Conservation (phyloP, 768 basidiomycete species). For the Trichaptum fuscoviolaceum region DNA sequence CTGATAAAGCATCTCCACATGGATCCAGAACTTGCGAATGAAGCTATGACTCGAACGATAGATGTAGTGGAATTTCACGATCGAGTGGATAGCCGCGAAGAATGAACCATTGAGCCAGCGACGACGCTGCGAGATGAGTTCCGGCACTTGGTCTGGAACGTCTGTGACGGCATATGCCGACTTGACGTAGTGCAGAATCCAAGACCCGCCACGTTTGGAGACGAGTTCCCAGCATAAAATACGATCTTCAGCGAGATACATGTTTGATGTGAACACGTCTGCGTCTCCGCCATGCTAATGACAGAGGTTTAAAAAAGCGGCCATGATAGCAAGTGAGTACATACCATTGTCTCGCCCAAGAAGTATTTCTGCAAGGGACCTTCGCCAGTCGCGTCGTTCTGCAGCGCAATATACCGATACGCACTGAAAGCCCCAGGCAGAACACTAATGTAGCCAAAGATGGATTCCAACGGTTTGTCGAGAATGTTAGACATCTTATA, state of each 20-base stretch:
- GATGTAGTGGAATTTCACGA: constrained; percentile 90
- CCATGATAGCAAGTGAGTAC: constrained; percentile 14
- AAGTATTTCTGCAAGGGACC: constrained; percentile 96
- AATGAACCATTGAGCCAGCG: constrained; percentile 98
- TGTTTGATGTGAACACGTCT: constrained; percentile 93
- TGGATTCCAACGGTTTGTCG: constrained; percentile 84
- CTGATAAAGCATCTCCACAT: constrained; percentile 91
- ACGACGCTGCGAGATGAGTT: constrained; percentile 90
- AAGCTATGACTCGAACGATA: constrained; percentile 86
- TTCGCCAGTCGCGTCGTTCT: constrained; percentile 77
- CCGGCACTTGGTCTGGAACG: constrained; percentile 90
- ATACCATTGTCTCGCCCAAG: constrained; percentile 88
- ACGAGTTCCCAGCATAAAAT: constrained; percentile 98
- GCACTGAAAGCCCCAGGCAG: constrained; percentile 91
- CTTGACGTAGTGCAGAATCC: constrained; percentile 96
- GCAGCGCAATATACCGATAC: constrained; percentile 84
- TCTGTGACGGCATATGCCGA: constrained; percentile 90
- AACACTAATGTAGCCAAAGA: constrained; percentile 94
- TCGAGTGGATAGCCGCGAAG: constrained; percentile 93
- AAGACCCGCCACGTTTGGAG: constrained; percentile 83
- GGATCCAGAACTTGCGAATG: constrained; percentile 88
- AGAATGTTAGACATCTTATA: constrained; percentile 94
- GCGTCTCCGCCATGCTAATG: constrained; percentile 70
- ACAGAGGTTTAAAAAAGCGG: background rate
- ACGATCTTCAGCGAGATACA: constrained; percentile 93